Conservation (phyloP, 148 eudicot species). For the Fagopyrum esculentum region DNA sequence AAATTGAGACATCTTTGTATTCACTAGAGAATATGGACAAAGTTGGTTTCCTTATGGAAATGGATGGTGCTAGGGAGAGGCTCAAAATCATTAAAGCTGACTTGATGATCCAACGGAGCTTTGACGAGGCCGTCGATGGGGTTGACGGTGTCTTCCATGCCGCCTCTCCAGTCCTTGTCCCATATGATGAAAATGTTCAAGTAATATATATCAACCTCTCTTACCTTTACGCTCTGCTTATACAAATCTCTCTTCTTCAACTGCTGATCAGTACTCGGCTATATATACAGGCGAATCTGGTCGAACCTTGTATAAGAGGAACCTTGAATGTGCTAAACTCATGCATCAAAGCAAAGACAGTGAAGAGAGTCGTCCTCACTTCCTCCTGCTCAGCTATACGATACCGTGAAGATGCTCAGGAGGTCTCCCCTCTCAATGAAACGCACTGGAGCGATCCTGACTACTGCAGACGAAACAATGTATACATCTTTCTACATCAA, state of each 20-base stretch:
- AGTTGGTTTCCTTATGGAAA: constrained; percentile 60
- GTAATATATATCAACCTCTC: constrained; percentile 22
- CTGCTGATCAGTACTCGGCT: neutral
- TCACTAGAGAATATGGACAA: constrained; percentile 55
- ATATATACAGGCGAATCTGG: constrained; percentile 48
- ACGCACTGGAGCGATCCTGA: constrained; percentile 90
- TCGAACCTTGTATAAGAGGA: constrained; percentile 75
- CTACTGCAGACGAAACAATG: constrained; percentile 67
- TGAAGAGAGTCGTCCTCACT: constrained; percentile 76
- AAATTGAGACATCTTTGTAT: neutral
- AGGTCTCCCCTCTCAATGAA: constrained; percentile 63
- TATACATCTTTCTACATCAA: constrained; percentile 14
- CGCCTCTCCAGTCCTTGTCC: constrained; percentile 80
- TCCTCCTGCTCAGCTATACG: constrained; percentile 92
- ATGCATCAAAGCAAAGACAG: constrained; percentile 53
- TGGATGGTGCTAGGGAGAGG: constrained; percentile 78
- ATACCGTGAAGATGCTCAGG: constrained; percentile 52
- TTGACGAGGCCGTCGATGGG: constrained; percentile 63
- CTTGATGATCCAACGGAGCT: constrained; percentile 74
- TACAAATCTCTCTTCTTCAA: neutral
- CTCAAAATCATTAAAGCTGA: constrained; percentile 78
- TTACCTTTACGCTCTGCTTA: neutral
- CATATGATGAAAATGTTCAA: constrained; percentile 55
- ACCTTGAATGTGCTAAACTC: constrained; percentile 76
- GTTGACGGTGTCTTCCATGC: constrained; percentile 91